Conservation (phyloP, 257 asterid genomes). For the Solanum medicagineum region DNA sequence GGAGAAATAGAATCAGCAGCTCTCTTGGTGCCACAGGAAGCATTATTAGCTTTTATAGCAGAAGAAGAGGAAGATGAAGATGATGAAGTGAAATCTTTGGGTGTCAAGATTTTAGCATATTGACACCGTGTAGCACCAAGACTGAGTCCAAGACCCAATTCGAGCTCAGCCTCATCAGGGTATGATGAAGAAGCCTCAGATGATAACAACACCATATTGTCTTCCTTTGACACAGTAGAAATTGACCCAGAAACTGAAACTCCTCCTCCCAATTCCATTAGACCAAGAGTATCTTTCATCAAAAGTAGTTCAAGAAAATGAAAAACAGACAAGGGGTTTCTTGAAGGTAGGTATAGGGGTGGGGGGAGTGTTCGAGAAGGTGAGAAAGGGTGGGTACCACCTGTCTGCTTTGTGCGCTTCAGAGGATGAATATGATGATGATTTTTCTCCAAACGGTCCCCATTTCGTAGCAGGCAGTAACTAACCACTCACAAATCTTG, state of each 20-base stretch:
- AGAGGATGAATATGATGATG: slow-evolving; percentile 18
- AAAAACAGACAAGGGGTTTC: not conserved
- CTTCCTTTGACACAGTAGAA: slow-evolving; percentile 37
- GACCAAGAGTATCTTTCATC: slow-evolving; percentile 16
- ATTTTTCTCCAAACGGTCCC: slow-evolving; percentile 40
- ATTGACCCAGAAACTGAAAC: not conserved
- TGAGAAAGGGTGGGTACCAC: slow-evolving; percentile 13
- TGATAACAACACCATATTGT: slow-evolving; percentile 21
- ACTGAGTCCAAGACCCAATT: slow-evolving; percentile 60
- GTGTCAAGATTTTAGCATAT: slow-evolving; percentile 45
- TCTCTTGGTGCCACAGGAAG: slow-evolving; percentile 55
- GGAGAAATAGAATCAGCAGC: slow-evolving; percentile 77
- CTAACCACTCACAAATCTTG: not conserved
- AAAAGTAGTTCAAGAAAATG: not conserved
- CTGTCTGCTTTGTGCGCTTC: slow-evolving; percentile 67
- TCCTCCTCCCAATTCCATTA: slow-evolving; percentile 9
- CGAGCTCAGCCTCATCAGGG: slow-evolving; percentile 54
- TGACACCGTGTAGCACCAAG: slow-evolving; percentile 24
- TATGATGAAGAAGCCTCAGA: slow-evolving; percentile 47
- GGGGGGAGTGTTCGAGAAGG: slow-evolving; percentile 5
- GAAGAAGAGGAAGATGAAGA: slow-evolving; percentile 52
- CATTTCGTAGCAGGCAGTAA: not conserved
- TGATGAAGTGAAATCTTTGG: slow-evolving; percentile 35
- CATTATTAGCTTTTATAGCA: slow-evolving; percentile 24
- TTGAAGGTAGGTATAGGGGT: slow-evolving; percentile 8